Evolutionary conservation across 2,329 filamentous ascomycete genomes (phyloP).

Genomic region (Alternaria novae-zelandiae): DNA sequence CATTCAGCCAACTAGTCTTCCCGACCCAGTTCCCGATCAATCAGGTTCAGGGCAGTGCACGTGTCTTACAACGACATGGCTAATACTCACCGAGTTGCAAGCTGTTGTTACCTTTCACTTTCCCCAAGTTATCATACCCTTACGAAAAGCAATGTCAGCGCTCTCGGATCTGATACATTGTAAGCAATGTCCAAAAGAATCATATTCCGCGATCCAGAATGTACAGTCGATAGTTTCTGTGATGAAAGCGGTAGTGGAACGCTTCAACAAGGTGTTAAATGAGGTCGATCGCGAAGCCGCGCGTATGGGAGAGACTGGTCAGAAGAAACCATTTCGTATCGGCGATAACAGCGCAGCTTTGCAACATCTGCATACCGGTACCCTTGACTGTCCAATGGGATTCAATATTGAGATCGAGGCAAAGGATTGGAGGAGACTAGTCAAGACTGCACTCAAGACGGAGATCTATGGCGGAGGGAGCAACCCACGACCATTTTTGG

Average conservation of each 20-base stretch:
- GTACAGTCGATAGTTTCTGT: constrained; percentile 51
- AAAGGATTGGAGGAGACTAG: constrained; percentile 52
- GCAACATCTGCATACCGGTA: constrained; percentile 53
- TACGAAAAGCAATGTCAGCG: constrained; percentile 52
- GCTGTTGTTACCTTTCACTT: constrained; percentile 49
- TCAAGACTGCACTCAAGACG: constrained; percentile 54
- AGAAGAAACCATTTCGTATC: constrained; percentile 53
- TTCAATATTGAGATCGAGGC: constrained; percentile 54
- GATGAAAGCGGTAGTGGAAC: constrained; percentile 50
- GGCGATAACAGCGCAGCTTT: constrained; percentile 50
- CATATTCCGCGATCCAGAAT: constrained; percentile 55
- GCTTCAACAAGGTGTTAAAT: constrained; percentile 50
- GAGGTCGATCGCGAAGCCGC: constrained; percentile 50
- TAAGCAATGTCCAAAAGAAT: constrained; percentile 50
- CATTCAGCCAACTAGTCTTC: background rate
- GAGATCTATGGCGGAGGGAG: constrained; percentile 51
- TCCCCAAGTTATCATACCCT: constrained; percentile 50
- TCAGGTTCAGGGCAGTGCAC: constrained; percentile 42
- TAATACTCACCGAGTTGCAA: constrained; percentile 53
- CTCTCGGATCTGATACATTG: constrained; percentile 51
- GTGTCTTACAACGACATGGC: constrained; percentile 56
- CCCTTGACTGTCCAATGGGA: constrained; percentile 51
- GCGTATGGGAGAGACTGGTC: constrained; percentile 35
- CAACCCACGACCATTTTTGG: constrained; percentile 39
- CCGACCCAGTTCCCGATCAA: constrained; percentile 1